These are phyloP conservation scores for Gossypium gossypioides DNA, from an alignment of 441 rosid genomes.

Conservation along the genomic window DNA sequence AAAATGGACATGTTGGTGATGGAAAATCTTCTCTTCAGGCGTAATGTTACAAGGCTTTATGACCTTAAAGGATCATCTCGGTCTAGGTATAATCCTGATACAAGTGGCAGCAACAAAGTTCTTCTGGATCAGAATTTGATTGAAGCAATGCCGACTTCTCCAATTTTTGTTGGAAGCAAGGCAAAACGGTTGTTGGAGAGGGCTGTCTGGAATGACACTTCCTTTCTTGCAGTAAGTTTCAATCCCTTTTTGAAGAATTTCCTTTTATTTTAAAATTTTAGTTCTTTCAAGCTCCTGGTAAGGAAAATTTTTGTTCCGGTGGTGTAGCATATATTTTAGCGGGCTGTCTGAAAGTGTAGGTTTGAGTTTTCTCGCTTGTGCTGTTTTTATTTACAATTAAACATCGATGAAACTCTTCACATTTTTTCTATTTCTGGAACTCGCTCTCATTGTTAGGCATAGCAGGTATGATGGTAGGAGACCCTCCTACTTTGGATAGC, in stretches of 20 bases:
- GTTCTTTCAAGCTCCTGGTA: not conserved
- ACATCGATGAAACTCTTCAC: not conserved
- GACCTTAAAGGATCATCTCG: conserved; percentile 69
- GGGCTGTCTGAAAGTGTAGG: not conserved
- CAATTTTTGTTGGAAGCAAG: conserved; percentile 67
- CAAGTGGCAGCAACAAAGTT: conserved; percentile 57
- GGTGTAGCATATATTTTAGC: not conserved
- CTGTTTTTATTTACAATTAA: not conserved
- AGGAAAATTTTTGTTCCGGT: not conserved
- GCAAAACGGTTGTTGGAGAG: conserved; percentile 63
- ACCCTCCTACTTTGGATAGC: not conserved
- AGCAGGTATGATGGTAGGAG: not conserved
- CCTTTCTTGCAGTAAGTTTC: conserved; percentile 58
- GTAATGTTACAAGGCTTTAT: conserved; percentile 47
- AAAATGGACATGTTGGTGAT: conserved; percentile 69
- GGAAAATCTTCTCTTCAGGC: conserved; percentile 67
- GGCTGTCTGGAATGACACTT: conserved; percentile 74
- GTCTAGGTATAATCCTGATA: conserved; percentile 63
- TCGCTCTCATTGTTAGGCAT: not conserved
- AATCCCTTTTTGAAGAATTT: not conserved
- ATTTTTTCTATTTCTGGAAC: not conserved
- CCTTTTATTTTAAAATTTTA: not conserved
- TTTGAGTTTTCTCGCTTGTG: not conserved
- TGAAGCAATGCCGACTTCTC: conserved; percentile 69
- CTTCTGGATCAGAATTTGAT: conserved; percentile 67